phyloP scores from a whole-genome alignment of 2,329 filamentous ascomycete genomes.

The Colletotrichum nymphaeae region DNA sequence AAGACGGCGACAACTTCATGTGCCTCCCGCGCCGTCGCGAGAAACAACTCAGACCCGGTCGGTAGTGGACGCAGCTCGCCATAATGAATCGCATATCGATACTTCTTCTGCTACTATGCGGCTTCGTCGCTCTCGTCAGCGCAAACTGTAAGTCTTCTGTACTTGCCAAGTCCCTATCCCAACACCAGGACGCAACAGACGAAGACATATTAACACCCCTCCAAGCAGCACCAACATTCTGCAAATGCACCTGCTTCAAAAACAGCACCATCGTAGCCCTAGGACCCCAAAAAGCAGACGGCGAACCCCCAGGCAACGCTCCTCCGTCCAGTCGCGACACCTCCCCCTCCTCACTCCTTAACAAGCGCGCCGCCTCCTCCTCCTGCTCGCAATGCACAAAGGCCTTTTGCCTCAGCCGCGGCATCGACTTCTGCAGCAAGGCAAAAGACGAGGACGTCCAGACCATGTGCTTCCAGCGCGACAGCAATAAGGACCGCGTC shows the following conservation, averaged over 20 bases:
- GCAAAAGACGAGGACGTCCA: slow-evolving; percentile 71
- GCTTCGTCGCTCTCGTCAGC: slow-evolving; percentile 47
- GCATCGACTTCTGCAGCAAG: slow-evolving; percentile 72
- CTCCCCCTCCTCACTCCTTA: slow-evolving; percentile 31
- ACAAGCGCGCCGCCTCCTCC: slow-evolving; percentile 51
- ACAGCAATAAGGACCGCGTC: slow-evolving; percentile 74
- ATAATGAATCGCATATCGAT: slow-evolving; percentile 46
- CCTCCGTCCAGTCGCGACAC: slow-evolving; percentile 40
- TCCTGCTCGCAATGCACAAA: slow-evolving; percentile 73
- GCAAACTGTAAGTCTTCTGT: slow-evolving; percentile 54
- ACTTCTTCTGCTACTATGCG: slow-evolving; percentile 50
- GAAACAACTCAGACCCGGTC: neutral
- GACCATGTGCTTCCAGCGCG: slow-evolving; percentile 74
- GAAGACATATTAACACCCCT: slow-evolving; percentile 36
- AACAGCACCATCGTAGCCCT: slow-evolving; percentile 76
- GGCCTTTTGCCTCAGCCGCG: slow-evolving; percentile 70
- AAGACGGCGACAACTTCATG: slow-evolving; percentile 20
- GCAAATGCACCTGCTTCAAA: slow-evolving; percentile 78
- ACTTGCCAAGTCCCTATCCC: neutral
- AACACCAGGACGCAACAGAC: neutral
- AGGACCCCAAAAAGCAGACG: slow-evolving; percentile 53
- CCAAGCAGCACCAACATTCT: slow-evolving; percentile 71
- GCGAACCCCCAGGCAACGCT: slow-evolving; percentile 24
- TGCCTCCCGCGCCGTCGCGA: neutral
- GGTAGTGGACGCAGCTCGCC: neutral